Conservation (phyloP, 148 eudicot species). For the Camellia japonica region DNA sequence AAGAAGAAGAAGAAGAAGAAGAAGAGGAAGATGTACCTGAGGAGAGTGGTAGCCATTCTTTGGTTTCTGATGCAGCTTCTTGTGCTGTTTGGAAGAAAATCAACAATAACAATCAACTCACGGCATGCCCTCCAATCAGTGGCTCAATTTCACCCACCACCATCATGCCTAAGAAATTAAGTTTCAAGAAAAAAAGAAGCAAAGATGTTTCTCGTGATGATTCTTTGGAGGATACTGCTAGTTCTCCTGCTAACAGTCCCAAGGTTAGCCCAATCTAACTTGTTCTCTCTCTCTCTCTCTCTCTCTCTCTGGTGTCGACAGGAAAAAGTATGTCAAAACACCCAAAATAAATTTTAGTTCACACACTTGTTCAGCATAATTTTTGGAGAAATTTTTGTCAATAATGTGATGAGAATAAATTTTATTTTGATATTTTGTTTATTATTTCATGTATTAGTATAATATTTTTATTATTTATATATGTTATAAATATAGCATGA, state of each 20-base stretch:
- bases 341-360: too few relatives aligned
- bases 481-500: too few relatives aligned
- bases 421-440: too few relatives aligned
- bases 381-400: too few relatives aligned
- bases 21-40: not conserved
- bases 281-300: not conserved
- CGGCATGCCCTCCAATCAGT: not conserved
- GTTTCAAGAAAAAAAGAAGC: slow-evolving; percentile 34
- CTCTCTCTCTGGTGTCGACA: too few relatives aligned
- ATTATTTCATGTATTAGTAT: too few relatives aligned
- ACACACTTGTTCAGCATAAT: too few relatives aligned
- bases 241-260: slow-evolving; percentile 82
- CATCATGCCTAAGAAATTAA: slow-evolving; percentile 31
- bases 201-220: slow-evolving; percentile 47
- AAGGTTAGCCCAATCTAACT: slow-evolving; percentile 38
- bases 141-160: not conserved
- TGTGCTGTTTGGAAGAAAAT: slow-evolving; percentile 43
- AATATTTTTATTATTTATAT: too few relatives aligned
- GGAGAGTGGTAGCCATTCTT: slow-evolving; percentile 26
- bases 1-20: not conserved
- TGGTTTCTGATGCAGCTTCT: slow-evolving; percentile 76
- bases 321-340: too few relatives aligned
- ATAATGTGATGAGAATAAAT: too few relatives aligned
- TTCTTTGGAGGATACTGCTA: slow-evolving; percentile 82
- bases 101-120: not conserved